Evolutionary conservation across 2,329 filamentous ascomycete species (phyloP), one percentile per base, ranked within the genome.

Genomic region (Pseudogymnoascus sp.): DNA sequence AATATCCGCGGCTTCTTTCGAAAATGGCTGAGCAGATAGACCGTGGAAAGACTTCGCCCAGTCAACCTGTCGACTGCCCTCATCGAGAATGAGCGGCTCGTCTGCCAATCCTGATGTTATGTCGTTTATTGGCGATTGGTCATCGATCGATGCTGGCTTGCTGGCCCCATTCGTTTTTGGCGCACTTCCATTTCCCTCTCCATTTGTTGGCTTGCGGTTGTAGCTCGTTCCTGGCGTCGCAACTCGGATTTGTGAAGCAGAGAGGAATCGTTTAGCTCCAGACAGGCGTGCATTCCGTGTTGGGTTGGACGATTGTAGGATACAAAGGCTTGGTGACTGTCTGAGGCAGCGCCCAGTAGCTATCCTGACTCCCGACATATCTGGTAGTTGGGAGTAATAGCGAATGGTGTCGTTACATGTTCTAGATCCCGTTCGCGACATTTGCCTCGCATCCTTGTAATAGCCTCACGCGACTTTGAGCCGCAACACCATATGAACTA

Each of bases 21-120:
- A 82, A 75, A 90, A 91, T 0, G 88, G 82, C 31, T 80, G 77
- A 0, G 80, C 77, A 60, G 85, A 88, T 16, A 91, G 80, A 1
- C 88, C 88, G 70, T 90, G 85, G 76, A 86, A 90, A 0, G 87
- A 90, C 60, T 83, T 83, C 19, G 87, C 85, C 88, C 88, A 91
- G 78, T 90, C 87, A n/a, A 90, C 84, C 54, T 84, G 82, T 51
- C 78, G 76, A 37, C 78, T 77, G 61, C 77, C 73, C 67, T 82
- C 79, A 67, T 79, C 74, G 19, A 81, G 73, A 39, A 79, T 73
- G 2, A 80, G 67, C 5, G 81, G 79, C 6, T 81, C 79, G 64
- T 83, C 80, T 65, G 79, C 77, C 34, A 86, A 78, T 21, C 82
- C 82, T 8, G 75, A 73, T 19, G 79, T 80, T 21, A 85, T 76